Evolutionary conservation across 2,329 filamentous ascomycete species (phyloP).

Genomic region (Saccharata proteae): DNA sequence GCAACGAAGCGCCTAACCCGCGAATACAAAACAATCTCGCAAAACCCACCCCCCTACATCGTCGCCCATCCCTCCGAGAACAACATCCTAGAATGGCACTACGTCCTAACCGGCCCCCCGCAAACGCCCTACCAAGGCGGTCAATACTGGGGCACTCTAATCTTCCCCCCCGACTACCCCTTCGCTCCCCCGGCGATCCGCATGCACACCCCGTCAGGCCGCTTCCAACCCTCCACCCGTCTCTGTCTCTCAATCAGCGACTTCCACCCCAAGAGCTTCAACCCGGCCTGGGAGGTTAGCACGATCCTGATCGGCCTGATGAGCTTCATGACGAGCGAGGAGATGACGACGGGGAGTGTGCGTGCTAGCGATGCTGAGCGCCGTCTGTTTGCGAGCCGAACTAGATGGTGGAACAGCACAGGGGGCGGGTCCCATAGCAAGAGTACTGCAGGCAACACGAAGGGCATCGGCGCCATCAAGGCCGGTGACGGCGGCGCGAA

Average conservation of each 20-base stretch:
- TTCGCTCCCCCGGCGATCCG: slow-evolving; percentile 95
- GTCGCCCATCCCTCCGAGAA: slow-evolving; percentile 77
- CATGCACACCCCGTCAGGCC: slow-evolving; percentile 95
- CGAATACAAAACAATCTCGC: slow-evolving; percentile 53
- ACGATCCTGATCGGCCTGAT: slow-evolving; percentile 90
- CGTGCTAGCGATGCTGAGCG: slow-evolving; percentile 66
- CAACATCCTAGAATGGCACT: slow-evolving; percentile 93
- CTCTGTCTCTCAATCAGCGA: slow-evolving; percentile 94
- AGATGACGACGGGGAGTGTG: slow-evolving; percentile 93
- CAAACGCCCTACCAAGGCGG: slow-evolving; percentile 88
- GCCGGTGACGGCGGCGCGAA: slow-evolving; percentile 86
- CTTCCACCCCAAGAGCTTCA: slow-evolving; percentile 96
- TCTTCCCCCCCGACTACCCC: slow-evolving; percentile 93
- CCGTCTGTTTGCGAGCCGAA: slow-evolving; percentile 61
- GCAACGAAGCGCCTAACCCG: slow-evolving; percentile 41
- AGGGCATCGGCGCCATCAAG: slow-evolving; percentile 58
- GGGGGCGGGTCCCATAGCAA: slow-evolving; percentile 57
- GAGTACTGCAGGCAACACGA: slow-evolving; percentile 21
- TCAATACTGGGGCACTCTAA: slow-evolving; percentile 95
- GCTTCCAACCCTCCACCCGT: slow-evolving; percentile 84
- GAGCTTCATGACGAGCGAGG: slow-evolving; percentile 96
- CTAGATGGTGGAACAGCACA: slow-evolving; percentile 94
- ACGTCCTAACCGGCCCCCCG: slow-evolving; percentile 88
- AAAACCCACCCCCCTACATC: slow-evolving; percentile 81
- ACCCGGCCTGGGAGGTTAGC: slow-evolving; percentile 94